phyloP scores from a whole-genome alignment of 306 rosid genomes.

The Potentilla sterilis region DNA sequence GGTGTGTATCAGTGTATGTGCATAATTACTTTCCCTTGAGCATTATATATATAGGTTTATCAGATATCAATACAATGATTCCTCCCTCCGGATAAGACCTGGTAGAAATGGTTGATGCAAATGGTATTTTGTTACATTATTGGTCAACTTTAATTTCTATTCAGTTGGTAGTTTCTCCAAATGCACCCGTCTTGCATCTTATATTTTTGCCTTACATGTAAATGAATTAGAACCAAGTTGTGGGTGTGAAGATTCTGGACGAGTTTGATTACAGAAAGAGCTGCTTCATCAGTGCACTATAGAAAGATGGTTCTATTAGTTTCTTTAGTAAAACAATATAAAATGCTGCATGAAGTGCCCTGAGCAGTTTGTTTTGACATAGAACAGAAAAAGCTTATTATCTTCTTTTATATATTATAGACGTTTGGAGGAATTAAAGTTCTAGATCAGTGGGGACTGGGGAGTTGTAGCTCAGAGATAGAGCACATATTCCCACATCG shows the following conservation, averaged over 20 bases:
- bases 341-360: background rate
- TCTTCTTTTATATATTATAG: background rate
- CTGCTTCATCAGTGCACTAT: background rate
- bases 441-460: too few relatives aligned
- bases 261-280: background rate
- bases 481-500: background rate
- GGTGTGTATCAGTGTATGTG: conserved; percentile 41
- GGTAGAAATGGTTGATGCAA: too few relatives aligned
- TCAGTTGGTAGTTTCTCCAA: background rate
- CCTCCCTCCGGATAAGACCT: too few relatives aligned
- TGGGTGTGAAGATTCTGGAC: background rate
- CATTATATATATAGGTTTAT: background rate
- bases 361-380: background rate
- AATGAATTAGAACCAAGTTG: background rate
- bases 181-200: background rate
- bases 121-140: too few relatives aligned
- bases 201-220: background rate
- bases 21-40: background rate
- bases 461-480: background rate
- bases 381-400: background rate
- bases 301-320: background rate
- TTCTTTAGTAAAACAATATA: background rate
- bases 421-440: background rate
- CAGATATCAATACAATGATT: background rate
- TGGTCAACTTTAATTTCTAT: background rate